Base-by-base conservation (phyloP, 2,329 filamentous ascomycete species). In the Pseudogymnoascus sp. region DNA sequence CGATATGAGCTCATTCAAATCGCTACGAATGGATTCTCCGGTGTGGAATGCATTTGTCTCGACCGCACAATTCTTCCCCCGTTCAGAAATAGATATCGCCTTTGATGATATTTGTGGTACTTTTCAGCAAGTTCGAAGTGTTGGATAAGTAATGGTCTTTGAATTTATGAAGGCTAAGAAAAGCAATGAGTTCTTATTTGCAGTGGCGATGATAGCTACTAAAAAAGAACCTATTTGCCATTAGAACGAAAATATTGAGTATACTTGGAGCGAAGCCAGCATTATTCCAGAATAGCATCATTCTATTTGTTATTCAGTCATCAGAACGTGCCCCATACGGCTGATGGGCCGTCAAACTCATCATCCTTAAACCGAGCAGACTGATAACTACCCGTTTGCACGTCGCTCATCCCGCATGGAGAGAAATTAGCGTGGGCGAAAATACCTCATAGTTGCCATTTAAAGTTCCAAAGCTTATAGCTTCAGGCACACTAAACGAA, bases 381-480 rank as follows among this genome's bases (percentile, higher is more conserved):
- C 36, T 39, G 36, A 39, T 39, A 15, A 15, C 36, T 39, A 39
- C 36, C 36, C n/a, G 6, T 15, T 39, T 39, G 13, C n/a, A 39
- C 6, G n/a, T 39, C 36, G 36, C 36, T 39, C 36, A 39, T 39
- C 36, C 36, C 36, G n/a, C 36, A 39, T 39, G 15, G 36, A 15
- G 36, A 39, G 13, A 50, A 50, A 50, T 50, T 50, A 26, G 41
- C 41, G 41, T 31, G 26, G 26, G 21, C 21, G 41, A 50, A 50
- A 50, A 39, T 50, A 31, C 41, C 41, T 50, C 41, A 47, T 47
- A n/a, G 41, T 47, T 47, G 41, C 41, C 21, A 50, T 50, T 24
- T 17, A 50, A 50, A 24, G 41, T 50, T 50, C 26, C 41, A n/a
- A 24, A 24, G 41, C 41, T 24, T 24, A 50, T 50, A 24, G 41